A percentile compares a stretch with the other conserved stretches of the same genome.
phyloP scores from a whole-genome alignment of 139 green algal species.

The Picochlorum sp. region DNA sequence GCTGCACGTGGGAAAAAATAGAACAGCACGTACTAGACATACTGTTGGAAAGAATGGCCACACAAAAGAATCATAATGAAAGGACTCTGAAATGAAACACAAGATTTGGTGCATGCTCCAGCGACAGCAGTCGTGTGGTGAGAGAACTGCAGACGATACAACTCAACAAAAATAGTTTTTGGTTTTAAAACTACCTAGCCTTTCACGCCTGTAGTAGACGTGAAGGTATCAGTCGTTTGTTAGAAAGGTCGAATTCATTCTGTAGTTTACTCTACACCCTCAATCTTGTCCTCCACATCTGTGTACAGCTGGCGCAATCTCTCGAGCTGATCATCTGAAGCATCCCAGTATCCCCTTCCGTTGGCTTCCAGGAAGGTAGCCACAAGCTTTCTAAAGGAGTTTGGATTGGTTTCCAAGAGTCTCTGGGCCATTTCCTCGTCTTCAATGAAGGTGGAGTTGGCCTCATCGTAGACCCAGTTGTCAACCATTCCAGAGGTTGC shows the following conservation, averaged over 20 bases:
- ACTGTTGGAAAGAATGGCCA: too few species aligned
- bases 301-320: constrained; percentile 77
- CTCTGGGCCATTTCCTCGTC: constrained; percentile 66
- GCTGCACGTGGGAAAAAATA: too few species aligned
- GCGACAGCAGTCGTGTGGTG: constrained; percentile 1
- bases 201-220: too few species aligned
- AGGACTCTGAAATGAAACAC: not conserved
- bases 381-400: constrained; percentile 85
- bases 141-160: not conserved
- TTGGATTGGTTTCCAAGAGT: constrained; percentile 96
- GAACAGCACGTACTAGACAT: too few species aligned
- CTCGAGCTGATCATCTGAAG: constrained; percentile 88
- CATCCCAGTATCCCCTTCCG: constrained; percentile 93
- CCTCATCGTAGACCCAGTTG: constrained; percentile 99
- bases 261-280: constrained; percentile 81
- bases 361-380: constrained; percentile 99
- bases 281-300: constrained; percentile 95
- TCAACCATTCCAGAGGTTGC: constrained; percentile 89
- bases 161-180: too few species aligned
- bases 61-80: not conserved
- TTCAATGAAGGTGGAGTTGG: constrained; percentile 87
- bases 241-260: not conserved
- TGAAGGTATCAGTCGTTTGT: not conserved
- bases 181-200: too few species aligned
- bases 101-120: not conserved